Evolutionary conservation across 306 rosid genomes (phyloP).

Genomic region (Phaseolus lunatus): DNA sequence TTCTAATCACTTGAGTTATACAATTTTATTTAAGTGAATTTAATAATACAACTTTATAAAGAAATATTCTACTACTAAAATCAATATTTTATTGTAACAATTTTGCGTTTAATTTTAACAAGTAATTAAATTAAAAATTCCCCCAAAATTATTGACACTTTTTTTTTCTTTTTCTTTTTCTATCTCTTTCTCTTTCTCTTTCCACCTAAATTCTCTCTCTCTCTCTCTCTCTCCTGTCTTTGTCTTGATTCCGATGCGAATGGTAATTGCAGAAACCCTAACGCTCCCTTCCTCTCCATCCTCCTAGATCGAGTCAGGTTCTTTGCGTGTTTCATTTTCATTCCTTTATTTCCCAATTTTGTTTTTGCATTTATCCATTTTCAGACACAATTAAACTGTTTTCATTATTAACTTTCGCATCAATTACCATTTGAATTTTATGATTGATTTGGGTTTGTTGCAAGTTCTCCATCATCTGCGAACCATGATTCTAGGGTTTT

Average conservation of each 20-base stretch:
- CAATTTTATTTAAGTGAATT: no score
- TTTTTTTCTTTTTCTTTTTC: not conserved
- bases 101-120: not conserved
- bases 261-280: conserved; percentile 56
- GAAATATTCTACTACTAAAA: no score
- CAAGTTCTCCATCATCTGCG: conserved; percentile 17
- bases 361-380: conserved; percentile 13
- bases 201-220: conserved; percentile 39
- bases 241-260: conserved; percentile 47
- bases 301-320: conserved; percentile 78
- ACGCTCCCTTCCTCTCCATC: conserved; percentile 55
- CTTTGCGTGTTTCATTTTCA: conserved; percentile 36
- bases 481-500: conserved; percentile 38
- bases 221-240: conserved; percentile 36
- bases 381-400: not conserved
- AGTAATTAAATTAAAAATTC: conserved; percentile 4
- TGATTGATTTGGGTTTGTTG: conserved; percentile 25
- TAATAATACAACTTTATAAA: no score
- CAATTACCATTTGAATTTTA: conserved; percentile 14
- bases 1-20: no score
- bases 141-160: not conserved
- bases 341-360: not conserved
- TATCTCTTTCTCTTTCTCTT: conserved; percentile 22
- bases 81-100: no score
- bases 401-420: not conserved